These are phyloP conservation scores for Beauveria scarabaeidicola DNA, from an alignment of 2,329 filamentous ascomycete species.

Conservation along the genomic window DNA sequence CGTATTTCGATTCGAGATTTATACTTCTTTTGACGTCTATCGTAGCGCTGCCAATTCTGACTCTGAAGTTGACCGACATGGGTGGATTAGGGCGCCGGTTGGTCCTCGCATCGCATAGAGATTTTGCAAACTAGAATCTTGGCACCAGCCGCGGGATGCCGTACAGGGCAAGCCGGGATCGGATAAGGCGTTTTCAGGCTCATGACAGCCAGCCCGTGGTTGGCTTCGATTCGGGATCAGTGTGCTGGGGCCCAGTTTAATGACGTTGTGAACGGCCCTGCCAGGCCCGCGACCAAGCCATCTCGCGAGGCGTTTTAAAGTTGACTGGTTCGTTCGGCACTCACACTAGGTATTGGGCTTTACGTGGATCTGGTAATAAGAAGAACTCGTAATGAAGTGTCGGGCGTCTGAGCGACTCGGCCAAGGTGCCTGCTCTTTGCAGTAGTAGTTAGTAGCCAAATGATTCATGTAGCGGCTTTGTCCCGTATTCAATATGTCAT, in stretches of 20 bases:
- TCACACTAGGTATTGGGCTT: background rate
- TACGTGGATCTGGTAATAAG: background rate
- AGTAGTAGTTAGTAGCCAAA: background rate
- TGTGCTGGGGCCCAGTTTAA: background rate
- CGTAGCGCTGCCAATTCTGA: background rate
- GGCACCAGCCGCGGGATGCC: background rate
- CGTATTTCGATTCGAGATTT: background rate
- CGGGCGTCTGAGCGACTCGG: background rate
- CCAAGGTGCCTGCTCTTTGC: background rate
- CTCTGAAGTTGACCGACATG: background rate
- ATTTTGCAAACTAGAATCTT: background rate
- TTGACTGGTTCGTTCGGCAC: background rate
- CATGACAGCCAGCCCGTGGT: background rate
- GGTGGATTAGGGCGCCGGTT: background rate
- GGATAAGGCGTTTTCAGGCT: background rate
- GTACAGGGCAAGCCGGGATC: slow-evolving; percentile 1
- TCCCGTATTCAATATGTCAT: background rate
- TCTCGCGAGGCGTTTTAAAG: slow-evolving; percentile 6
- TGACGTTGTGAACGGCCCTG: background rate
- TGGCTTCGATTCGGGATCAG: background rate
- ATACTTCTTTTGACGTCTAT: background rate
- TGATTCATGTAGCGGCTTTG: background rate
- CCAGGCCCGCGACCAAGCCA: background rate
- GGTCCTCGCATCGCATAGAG: background rate
- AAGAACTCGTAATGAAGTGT: background rate